A percentile compares a stretch with the other conserved stretches of the same genome.
phyloP scores from a whole-genome alignment of 306 rosid species.

The Fragaria vesca region DNA sequence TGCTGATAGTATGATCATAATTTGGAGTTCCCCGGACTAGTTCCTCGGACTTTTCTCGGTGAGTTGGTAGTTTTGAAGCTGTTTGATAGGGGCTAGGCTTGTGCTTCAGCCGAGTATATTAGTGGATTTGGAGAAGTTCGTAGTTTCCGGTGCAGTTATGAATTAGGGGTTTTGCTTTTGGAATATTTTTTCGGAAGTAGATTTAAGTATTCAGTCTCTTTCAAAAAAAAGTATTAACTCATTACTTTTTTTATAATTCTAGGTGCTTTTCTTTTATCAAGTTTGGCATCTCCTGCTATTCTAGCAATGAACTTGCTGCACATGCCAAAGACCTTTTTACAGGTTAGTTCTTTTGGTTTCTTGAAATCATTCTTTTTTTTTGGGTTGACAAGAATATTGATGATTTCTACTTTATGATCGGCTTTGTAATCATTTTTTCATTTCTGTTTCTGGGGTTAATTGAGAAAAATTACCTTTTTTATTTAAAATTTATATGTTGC shows the following conservation, averaged over 20 bases:
- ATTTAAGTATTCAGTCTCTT: not conserved
- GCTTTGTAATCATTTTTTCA: not conserved
- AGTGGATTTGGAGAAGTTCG: not conserved
- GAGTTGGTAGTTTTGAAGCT: slow-evolving; percentile 2
- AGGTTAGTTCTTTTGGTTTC: slow-evolving; percentile 41
- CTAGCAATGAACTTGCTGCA: slow-evolving; percentile 53
- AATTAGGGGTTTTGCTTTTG: not conserved
- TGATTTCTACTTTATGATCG: not conserved
- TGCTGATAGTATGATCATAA: slow-evolving; percentile 65
- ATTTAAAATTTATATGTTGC: not conserved
- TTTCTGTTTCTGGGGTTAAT: not conserved
- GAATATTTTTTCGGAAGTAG: not conserved
- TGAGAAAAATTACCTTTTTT: too few species aligned
- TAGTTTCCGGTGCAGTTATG: not conserved
- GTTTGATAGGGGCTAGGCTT: not conserved
- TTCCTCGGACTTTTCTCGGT: slow-evolving; percentile 89
- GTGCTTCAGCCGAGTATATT: not conserved
- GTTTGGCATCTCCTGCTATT: slow-evolving; percentile 59
- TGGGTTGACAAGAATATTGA: not conserved
- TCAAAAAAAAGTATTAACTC: too few species aligned
- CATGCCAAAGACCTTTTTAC: slow-evolving; percentile 74
- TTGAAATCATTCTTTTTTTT: not conserved
- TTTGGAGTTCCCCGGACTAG: slow-evolving; percentile 88
- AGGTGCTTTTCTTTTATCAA: slow-evolving; percentile 79
- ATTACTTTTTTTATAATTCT: slow-evolving; percentile 8